phyloP scores from a whole-genome alignment of 345 rosid genomes.

The Brassica cretica region DNA sequence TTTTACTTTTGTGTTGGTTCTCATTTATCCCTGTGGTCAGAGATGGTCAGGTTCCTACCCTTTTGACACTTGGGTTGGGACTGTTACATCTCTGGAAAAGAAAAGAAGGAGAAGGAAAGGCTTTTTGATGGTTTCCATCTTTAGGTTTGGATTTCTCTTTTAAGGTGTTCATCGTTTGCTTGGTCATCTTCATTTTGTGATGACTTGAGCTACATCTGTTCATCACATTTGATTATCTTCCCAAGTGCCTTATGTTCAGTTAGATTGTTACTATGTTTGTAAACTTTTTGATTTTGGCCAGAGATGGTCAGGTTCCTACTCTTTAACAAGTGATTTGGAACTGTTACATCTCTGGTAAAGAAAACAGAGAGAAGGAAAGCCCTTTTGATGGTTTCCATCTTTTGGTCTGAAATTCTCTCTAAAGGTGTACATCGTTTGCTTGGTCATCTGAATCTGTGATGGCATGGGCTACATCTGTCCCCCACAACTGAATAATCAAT shows the following conservation, averaged over 20 bases:
- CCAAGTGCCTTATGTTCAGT: not conserved
- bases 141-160: slow-evolving; percentile 32
- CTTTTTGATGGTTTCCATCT: slow-evolving; percentile 46
- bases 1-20: not conserved
- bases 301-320: slow-evolving; percentile 49
- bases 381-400: slow-evolving; percentile 47
- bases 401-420: slow-evolving; percentile 36
- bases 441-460: slow-evolving; percentile 37
- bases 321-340: slow-evolving; percentile 29
- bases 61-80: slow-evolving; percentile 30
- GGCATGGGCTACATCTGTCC: slow-evolving; percentile 58
- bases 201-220: slow-evolving; percentile 39
- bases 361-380: slow-evolving; percentile 37
- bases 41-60: slow-evolving; percentile 48
- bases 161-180: slow-evolving; percentile 41
- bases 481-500: slow-evolving; percentile 25
- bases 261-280: not conserved
- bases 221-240: slow-evolving; percentile 21
- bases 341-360: slow-evolving; percentile 57
- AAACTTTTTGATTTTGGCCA: not conserved
- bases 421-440: slow-evolving; percentile 54
- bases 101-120: slow-evolving; percentile 36
- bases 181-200: slow-evolving; percentile 22
- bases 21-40: slow-evolving; percentile 18
- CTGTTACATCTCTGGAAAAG: slow-evolving; percentile 57